phyloP scores from a whole-genome alignment of 2,329 filamentous ascomycete genomes.

The Colletotrichum godetiae region DNA sequence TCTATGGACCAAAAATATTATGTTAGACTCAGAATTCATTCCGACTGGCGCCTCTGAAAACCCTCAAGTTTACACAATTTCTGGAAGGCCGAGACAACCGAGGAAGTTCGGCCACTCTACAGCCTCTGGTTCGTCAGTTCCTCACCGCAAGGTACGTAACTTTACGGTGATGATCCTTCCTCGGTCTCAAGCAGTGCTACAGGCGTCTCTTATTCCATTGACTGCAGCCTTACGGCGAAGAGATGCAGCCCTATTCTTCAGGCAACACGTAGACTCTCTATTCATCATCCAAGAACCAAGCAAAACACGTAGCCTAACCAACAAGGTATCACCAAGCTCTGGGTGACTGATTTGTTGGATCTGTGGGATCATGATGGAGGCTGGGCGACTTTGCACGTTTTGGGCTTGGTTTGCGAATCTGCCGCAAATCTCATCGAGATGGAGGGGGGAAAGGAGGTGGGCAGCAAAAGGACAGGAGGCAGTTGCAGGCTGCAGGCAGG shows the following conservation, averaged over 20 bases:
- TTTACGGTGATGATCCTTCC: conserved; percentile 6
- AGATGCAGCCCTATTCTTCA: conserved; percentile 2
- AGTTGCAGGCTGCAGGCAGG: not conserved
- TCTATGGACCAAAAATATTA: no score
- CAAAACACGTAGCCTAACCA: not conserved
- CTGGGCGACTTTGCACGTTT: conserved; percentile 15
- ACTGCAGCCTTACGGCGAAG: not conserved
- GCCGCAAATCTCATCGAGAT: not conserved
- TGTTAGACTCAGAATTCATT: not conserved
- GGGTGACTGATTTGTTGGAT: not conserved
- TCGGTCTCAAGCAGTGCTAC: not conserved
- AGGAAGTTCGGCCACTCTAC: conserved; percentile 11
- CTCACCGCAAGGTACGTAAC: conserved; percentile 1
- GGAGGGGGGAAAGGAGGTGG: not conserved
- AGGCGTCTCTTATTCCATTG: not conserved
- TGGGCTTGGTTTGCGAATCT: conserved; percentile 26
- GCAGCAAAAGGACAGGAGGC: not conserved
- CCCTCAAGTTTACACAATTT: not conserved
- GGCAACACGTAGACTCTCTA: not conserved
- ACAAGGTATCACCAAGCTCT: not conserved
- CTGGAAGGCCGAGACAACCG: not conserved
- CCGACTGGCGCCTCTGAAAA: no score
- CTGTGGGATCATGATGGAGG: not conserved
- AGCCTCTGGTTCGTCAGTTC: conserved; percentile 19
- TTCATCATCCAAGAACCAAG: not conserved